Base-by-base conservation (phyloP, 352 stramenopile genomes). In the Phytopythium oedochilum region DNA sequence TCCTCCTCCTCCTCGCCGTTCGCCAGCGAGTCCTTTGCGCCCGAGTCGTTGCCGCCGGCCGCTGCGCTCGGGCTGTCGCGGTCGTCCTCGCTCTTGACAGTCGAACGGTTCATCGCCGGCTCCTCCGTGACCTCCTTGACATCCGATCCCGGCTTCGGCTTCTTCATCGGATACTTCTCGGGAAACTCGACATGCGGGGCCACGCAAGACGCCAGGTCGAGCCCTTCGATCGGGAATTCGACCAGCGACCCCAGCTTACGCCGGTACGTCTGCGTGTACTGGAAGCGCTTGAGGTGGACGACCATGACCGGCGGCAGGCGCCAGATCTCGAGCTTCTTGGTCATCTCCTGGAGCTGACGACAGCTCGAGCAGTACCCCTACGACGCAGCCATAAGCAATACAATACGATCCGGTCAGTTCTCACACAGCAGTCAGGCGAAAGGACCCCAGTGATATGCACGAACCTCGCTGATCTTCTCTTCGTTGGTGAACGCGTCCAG, bases 261-360 rank as follows among this genome's bases (percentile, higher is more conserved):
- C 12, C 86, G 83, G 55, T 96, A 96, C 22, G 86, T 97, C 47
- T 97, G 85, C 9, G 91, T 97, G 73, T 98, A 99, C 64, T 98
- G 91, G 68, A 99, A 99, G 40, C 97, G 86, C 82, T 99, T 99
- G 34, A 99, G 75, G 68, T 99, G 96, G 28, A 99, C 74, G 22
- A 99, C 97, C 59, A 99, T 95, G 14, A 99, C 96, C 12, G 97
- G 95, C 1, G 97, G 97, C 5, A 97, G 70, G 25, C 92, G 88
- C 82, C 96, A 99, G 17, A 99, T 89, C 66, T 98, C 92, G 32
- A 99, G 83, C 66, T 99, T 97, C 75, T 99, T 99, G 61, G 93
- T 99, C 59, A 98, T 98, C 55, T 97, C 86, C 44, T 97, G 84
- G 57, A 97, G 92, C 47, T 96, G 68, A 46, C 97, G 91, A 66